Evolutionary conservation across 768 basidiomycete species (phyloP).

Genomic region (Naganishia antarctica): DNA sequence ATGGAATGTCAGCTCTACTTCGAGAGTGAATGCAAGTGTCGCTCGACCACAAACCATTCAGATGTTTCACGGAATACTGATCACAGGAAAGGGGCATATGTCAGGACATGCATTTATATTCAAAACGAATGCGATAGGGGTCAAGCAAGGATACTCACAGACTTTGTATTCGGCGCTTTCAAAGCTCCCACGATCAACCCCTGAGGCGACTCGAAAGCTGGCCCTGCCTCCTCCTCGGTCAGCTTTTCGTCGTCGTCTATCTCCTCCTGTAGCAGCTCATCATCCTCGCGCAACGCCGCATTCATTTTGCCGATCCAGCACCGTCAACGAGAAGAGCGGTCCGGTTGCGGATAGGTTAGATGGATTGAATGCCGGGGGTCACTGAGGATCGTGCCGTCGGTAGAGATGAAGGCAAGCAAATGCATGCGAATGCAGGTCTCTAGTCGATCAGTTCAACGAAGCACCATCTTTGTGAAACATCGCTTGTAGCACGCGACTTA

Average conservation of each 20-base stretch:
- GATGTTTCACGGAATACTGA: constrained; percentile 15
- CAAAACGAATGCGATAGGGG: background rate
- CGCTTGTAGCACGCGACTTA: no score
- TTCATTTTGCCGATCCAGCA: background rate
- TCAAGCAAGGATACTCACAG: background rate
- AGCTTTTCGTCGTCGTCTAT: constrained; percentile 19
- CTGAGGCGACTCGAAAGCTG: constrained; percentile 2
- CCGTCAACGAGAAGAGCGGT: no score
- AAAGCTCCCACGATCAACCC: constrained; percentile 15
- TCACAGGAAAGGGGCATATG: background rate
- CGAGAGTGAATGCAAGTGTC: background rate
- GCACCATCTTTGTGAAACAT: no score
- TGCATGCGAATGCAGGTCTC: no score
- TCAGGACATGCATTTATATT: background rate
- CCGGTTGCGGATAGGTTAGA: no score
- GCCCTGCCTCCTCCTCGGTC: background rate
- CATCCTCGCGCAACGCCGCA: constrained; percentile 4
- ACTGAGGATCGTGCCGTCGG: no score
- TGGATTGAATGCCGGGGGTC: no score
- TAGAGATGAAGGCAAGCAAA: no score
- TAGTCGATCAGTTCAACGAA: no score
- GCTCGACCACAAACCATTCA: background rate
- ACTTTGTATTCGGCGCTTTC: constrained; percentile 17
- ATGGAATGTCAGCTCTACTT: background rate
- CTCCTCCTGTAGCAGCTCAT: constrained; percentile 19